Percentiles rank a stretch among this genome's conserved stretches.
Evolutionary conservation across 768 basidiomycete species (phyloP).

Genomic region (Suillus cothurnatus): DNA sequence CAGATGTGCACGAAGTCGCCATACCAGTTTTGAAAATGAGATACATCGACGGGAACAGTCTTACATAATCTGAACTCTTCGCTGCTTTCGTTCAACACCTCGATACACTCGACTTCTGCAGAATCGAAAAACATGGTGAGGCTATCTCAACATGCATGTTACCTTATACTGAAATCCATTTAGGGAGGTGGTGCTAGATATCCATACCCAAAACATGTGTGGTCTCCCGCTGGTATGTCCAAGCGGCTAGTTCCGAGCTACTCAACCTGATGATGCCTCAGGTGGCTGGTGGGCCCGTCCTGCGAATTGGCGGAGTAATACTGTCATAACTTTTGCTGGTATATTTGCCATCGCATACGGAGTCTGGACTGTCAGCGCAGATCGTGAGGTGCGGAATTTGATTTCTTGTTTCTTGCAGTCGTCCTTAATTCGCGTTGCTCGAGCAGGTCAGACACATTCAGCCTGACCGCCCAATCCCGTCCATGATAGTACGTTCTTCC

Average conservation of each 20-base stretch:
- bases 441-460: constrained; percentile 57
- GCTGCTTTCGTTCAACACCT: neutral
- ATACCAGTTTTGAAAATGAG: no score
- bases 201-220: constrained; percentile 93
- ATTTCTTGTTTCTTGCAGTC: neutral
- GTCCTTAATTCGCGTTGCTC: neutral
- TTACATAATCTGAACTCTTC: constrained; percentile 1
- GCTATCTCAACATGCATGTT: neutral
- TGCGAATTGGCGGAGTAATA: constrained; percentile 87
- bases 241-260: constrained; percentile 1
- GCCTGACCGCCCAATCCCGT: constrained; percentile 75
- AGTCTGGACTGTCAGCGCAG: constrained; percentile 74
- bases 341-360: constrained; percentile 67
- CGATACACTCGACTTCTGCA: neutral
- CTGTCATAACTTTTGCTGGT: constrained; percentile 69
- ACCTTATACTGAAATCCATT: neutral
- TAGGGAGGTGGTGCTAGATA: constrained; percentile 86
- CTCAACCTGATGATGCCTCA: constrained; percentile 30
- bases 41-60: neutral
- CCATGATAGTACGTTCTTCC: constrained; percentile 62
- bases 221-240: constrained; percentile 83
- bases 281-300: constrained; percentile 98
- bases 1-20: constrained; percentile 76
- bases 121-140: constrained; percentile 1
- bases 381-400: constrained; percentile 66